Base-by-base conservation (phyloP, 805 yeast species). In the Lipomyces kockii region DNA sequence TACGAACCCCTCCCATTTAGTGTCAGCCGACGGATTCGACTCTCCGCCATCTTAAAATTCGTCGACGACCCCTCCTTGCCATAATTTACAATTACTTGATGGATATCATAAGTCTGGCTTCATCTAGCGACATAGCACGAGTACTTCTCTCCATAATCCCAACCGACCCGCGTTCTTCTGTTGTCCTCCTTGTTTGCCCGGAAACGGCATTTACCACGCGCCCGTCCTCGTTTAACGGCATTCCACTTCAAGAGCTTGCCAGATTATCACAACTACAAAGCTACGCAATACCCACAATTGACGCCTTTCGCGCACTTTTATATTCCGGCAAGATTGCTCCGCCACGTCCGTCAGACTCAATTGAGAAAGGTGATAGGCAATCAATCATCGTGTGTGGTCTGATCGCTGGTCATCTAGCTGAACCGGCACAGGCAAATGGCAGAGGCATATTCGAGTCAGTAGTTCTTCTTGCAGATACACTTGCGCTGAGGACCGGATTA, bases 401-500 rank as follows among this genome's bases (percentile, higher is more conserved):
- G 59, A 27, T 61, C 4, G 61, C 53, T 32, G 63, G 22, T 25
- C 63, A 61, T 22, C 27, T 54, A 9, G 57, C 34, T 20, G 62
- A 60, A 49, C 34, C 62, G 27, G 25, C 59, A 5, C 17, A 12
- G n/a, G 57, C 43, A 11, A 34, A 11, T 11, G 63, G 49, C 22
- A 53, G 22, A 54, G 51, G 54, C 25, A 54, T 61, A 22, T 61
- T 52, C 32, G 63, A 52, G 9, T 53, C 63, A 8, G 4, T 61
- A 20, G 51, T 43, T 17, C 25, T 57, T 14, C 35, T 61, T 8
- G 63, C 63, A n/a, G 59, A 61, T 17, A 25, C 43, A 12, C 9
- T 61, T n/a, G 63, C 51, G 3, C 27, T 54, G 4, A 34, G 14
- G 32, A 20, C 29, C 14, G 57, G 64, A n/a, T 56, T 56, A 29